Conservation (phyloP, 176 grass and related monocot species). For the Tillandsia fasciculata region DNA sequence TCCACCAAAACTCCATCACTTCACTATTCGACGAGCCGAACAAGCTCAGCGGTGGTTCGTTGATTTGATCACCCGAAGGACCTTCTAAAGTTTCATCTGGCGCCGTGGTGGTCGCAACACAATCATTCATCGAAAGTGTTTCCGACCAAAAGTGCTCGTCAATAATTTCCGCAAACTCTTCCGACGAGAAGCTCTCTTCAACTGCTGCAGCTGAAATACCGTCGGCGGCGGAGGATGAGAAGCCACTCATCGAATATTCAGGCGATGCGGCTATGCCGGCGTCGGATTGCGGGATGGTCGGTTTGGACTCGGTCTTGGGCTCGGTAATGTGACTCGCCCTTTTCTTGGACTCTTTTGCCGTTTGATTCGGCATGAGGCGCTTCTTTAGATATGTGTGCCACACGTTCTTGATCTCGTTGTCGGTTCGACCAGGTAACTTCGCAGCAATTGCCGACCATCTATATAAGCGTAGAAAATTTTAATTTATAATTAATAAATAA, state of each 20-base stretch:
- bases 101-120: background rate
- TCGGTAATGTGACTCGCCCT: background rate
- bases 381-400: conserved; percentile 96
- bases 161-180: conserved; percentile 51
- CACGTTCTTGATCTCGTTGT: conserved; percentile 96
- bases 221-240: conserved; percentile 33
- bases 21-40: conserved; percentile 22
- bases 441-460: conserved; percentile 88
- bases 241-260: conserved; percentile 26
- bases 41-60: background rate
- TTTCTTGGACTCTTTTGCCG: conserved; percentile 6
- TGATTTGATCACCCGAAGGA: background rate
- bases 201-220: conserved; percentile 31
- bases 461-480: background rate
- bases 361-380: conserved; percentile 28
- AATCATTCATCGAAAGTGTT: conserved; percentile 48
- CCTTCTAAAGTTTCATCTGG: background rate
- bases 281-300: background rate
- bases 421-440: conserved; percentile 59
- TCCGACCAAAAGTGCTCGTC: conserved; percentile 91
- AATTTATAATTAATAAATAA: no score
- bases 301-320: conserved; percentile 20
- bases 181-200: conserved; percentile 69
- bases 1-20: conserved; percentile 74
- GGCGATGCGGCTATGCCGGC: conserved; percentile 22